Base-by-base conservation (phyloP, 441 rosid genomes). In the Jatropha podagrica region DNA sequence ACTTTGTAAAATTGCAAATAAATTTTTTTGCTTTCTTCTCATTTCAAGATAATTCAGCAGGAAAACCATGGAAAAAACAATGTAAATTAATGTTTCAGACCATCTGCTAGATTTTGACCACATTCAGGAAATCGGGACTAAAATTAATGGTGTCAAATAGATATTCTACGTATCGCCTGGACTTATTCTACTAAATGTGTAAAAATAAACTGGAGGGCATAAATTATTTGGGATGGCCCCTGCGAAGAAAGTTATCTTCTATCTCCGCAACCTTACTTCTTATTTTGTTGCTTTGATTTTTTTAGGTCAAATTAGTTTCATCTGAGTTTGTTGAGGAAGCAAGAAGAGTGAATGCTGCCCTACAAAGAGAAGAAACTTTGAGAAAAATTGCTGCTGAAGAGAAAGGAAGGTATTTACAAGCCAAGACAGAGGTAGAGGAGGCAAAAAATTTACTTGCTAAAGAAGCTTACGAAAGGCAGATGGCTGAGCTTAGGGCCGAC, bases 311-410 rank as follows among this genome's bases (percentile, higher is more conserved):
- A 58, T 73, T 84, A 60, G 86, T 89, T 81, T 91, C 96, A 82
- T 86, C 90, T 40, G 94, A 88, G 79, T 89, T 84, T 77, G 80
- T 80, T 27, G 92, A 89, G 80, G 97, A 92, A 82, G 77, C 93
- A 32, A 84, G 66, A 76, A 91, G 83, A 75, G 92, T 94, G 72
- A 87, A 83, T 64, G 87, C 87, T 75, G 90, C 97, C 20, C 52
- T 80, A 40, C 90, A 87, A 79, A 92, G 92, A 76, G 93, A 92
- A 85, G 90, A 88, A 80, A 81, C 81, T 79, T 76, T 87, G 78
- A 85, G 84, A 59, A 90, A 91, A 86, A 80, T 86, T 75, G 95
- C 88, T 76, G 88, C 90, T 40, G 89, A 89, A 82, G 92, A 86
- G 89, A 94, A 84, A 84, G 90, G 75, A 65, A 90, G 85, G 74